Conservation (phyloP, 169 alveolate species). For the Plasmodium berghei region DNA sequence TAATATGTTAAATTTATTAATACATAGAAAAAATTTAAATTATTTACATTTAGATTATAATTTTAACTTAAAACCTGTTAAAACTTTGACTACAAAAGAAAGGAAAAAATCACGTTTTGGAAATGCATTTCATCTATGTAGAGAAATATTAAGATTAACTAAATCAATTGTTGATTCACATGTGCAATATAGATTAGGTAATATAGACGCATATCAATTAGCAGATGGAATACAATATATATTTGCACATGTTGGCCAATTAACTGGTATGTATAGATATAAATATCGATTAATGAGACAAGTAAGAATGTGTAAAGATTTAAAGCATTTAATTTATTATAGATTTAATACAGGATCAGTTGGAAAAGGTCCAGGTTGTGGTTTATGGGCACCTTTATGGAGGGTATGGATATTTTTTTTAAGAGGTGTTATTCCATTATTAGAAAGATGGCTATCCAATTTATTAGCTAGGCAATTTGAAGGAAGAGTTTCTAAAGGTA, state of each 20-base stretch:
- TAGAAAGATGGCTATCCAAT: constrained; percentile 99
- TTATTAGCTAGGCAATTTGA: constrained; percentile 98
- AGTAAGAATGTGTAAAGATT: constrained; percentile 99
- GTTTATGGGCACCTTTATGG: constrained; percentile 99
- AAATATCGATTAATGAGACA: constrained; percentile 99
- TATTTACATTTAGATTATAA: constrained; percentile 99
- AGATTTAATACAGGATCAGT: constrained; percentile 99
- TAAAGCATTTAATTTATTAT: constrained; percentile 99
- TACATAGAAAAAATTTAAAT: constrained; percentile 98
- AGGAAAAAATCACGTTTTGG: constrained; percentile 99
- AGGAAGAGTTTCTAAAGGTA: constrained; percentile 98
- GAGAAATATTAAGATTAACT: constrained; percentile 99
- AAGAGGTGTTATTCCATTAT: constrained; percentile 98
- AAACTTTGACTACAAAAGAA: constrained; percentile 99
- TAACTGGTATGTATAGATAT: constrained; percentile 99
- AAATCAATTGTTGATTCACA: constrained; percentile 99
- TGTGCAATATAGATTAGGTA: constrained; percentile 98
- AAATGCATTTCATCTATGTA: constrained; percentile 99
- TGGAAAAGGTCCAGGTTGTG: constrained; percentile 99
- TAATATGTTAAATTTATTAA: constrained; percentile 98
- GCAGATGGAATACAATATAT: constrained; percentile 99
- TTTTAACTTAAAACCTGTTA: constrained; percentile 99
- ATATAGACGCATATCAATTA: constrained; percentile 99
- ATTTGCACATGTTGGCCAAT: constrained; percentile 99
- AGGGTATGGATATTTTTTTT: constrained; percentile 99